Conservation (phyloP, 116 monocot species). For the Zostera marina region DNA sequence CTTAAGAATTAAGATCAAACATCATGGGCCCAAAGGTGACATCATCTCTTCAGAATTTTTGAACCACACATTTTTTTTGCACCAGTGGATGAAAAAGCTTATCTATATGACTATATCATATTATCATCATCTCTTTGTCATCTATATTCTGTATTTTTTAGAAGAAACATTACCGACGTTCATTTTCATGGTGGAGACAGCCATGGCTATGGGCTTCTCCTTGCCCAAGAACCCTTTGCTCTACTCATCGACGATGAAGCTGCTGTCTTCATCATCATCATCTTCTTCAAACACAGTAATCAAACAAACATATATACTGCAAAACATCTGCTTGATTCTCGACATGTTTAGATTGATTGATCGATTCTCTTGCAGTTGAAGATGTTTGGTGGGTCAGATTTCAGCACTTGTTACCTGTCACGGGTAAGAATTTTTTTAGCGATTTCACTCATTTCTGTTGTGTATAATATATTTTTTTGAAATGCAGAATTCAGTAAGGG, state of each 20-base stretch:
- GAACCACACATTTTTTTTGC: too few relatives aligned
- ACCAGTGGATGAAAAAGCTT: too few relatives aligned
- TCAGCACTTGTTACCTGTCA: slow-evolving; percentile 7
- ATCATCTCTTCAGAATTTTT: too few relatives aligned
- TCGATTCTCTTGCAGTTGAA: slow-evolving; percentile 3
- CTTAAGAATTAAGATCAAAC: background rate
- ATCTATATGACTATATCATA: too few relatives aligned
- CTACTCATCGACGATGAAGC: slow-evolving; percentile 8
- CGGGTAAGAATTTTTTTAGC: slow-evolving; percentile 3
- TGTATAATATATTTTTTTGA: background rate
- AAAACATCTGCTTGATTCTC: background rate
- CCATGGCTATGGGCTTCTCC: slow-evolving; percentile 44
- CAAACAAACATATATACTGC: too few relatives aligned
- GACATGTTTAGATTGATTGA: background rate
- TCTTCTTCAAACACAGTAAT: background rate
- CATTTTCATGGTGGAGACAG: slow-evolving; percentile 1
- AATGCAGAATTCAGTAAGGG: slow-evolving; percentile 3
- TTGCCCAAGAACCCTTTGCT: slow-evolving; percentile 20
- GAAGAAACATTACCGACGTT: background rate
- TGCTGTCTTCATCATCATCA: background rate
- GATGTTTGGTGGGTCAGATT: slow-evolving; percentile 1
- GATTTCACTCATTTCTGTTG: background rate
- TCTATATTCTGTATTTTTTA: background rate
- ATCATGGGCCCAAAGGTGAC: background rate
- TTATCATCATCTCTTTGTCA: too few relatives aligned